Evolutionary conservation across 164 flowering plant genomes (phyloP), one percentile per base, ranked within the genome.

Genomic region (Aristolochia californica): DNA sequence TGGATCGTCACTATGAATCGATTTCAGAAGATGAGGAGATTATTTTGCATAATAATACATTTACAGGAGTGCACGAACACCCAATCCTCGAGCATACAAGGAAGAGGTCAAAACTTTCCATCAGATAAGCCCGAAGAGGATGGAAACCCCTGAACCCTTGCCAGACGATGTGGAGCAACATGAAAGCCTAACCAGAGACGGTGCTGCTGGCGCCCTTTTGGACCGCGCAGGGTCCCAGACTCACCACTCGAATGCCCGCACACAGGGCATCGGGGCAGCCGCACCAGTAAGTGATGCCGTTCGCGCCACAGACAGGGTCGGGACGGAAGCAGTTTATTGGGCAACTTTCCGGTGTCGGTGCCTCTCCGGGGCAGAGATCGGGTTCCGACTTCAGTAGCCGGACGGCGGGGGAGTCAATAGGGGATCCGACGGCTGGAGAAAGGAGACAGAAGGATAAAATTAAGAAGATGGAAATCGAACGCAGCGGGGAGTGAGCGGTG

Each of bases 261-360:
- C 90, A 84, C n/a, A 49, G 20, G 5, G 87, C 90, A 26, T 84
- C 85, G 27, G 77, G 68, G 61, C 87, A 78, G 14, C 90, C 90
- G 66, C 87, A 84, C 83, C 87, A 81, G 66, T 84, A 84, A 17
- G 90, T 84, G 47, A 80, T 79, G 22, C 87, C 90, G 57, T 84
- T 70, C 17, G 27, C 76, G 54, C 85, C 90, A 62, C 90, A 84
- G 5, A 84, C 87, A 18, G 90, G 87, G 49, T 80, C 80, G 22
- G 87, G 24, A 3, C 87, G 74, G 58, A 84, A 81, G 70, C 90
- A 84, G 12, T 61, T 76, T 27, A 80, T 69, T 8, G 85, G 85
- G 62, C 85, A 80, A 11, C 69, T 59, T 0, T 44, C 26, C n/a
- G 79, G 77, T 20, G 49, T 51, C 14, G 64, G 12, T 28, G 40